These are phyloP conservation scores for Trichosporon coremiiforme DNA, from an alignment of 1,284 basidiomycete genomes.

Conservation along the genomic window DNA sequence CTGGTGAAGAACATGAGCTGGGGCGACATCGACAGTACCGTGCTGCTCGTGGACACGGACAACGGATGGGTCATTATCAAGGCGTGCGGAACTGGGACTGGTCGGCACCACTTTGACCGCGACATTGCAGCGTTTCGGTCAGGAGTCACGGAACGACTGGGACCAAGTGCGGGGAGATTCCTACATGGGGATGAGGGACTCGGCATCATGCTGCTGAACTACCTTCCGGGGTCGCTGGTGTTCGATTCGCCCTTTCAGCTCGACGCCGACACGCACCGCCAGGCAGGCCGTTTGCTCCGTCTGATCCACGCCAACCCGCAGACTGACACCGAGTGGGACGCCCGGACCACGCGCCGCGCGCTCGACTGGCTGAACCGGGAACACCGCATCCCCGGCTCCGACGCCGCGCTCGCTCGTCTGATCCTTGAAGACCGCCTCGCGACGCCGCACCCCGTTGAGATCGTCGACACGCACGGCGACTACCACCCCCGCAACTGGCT, in stretches of 20 bases:
- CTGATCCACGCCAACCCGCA: not conserved
- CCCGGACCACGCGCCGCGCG: not conserved
- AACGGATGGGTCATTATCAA: not conserved
- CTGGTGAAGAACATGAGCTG: constrained; percentile 8
- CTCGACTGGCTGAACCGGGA: not conserved
- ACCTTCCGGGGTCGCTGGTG: not conserved
- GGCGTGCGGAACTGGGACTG: not conserved
- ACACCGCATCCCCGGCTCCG: not conserved
- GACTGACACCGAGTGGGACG: not conserved
- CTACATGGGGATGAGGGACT: not conserved
- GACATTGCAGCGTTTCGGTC: not conserved
- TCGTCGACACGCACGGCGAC: constrained; percentile 11
- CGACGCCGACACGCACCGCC: not conserved
- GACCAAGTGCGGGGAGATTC: not conserved
- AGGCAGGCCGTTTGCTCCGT: not conserved
- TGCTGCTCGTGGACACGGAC: not conserved
- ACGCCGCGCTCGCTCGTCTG: not conserved
- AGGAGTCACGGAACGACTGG: not conserved
- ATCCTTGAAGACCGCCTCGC: not conserved
- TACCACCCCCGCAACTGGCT: constrained; percentile 16
- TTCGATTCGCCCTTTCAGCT: not conserved
- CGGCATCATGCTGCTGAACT: not conserved
- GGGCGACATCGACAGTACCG: constrained; percentile 14
- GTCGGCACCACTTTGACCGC: not conserved
- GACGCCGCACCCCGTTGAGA: not conserved